These are phyloP conservation scores for Ceratobasidium sp. DNA, from an alignment of 1,284 basidiomycete genomes.

Conservation along the genomic window DNA sequence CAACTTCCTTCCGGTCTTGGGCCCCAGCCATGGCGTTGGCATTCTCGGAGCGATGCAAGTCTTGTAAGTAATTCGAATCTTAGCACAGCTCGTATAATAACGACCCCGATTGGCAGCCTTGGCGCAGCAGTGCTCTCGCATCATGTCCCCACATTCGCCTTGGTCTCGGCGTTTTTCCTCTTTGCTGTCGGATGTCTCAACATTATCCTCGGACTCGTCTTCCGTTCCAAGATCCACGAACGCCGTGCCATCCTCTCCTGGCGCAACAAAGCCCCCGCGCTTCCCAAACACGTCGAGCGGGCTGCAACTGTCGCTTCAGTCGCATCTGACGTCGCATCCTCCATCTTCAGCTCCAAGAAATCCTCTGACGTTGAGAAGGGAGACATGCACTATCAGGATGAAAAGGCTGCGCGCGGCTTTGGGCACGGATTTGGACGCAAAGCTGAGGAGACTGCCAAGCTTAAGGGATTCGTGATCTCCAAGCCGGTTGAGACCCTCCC, in stretches of 20 bases:
- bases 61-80: slow-evolving; percentile 57
- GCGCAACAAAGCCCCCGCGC: slow-evolving; percentile 62
- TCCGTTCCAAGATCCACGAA: slow-evolving; percentile 65
- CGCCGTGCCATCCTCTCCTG: slow-evolving; percentile 70
- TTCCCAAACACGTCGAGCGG: slow-evolving; percentile 62
- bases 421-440: slow-evolving; percentile 79
- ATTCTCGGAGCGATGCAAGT: slow-evolving; percentile 82
- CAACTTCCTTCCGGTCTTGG: slow-evolving; percentile 86
- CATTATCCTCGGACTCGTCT: slow-evolving; percentile 76
- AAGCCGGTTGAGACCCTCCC: slow-evolving; percentile 66
- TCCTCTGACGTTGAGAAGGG: slow-evolving; percentile 45
- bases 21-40: slow-evolving; percentile 78
- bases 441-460: slow-evolving; percentile 72
- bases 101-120: slow-evolving; percentile 52
- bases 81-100: slow-evolving; percentile 15
- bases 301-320: slow-evolving; percentile 54
- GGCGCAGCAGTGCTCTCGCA: slow-evolving; percentile 83
- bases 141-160: slow-evolving; percentile 76
- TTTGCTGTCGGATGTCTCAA: slow-evolving; percentile 86
- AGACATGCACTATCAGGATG: slow-evolving; percentile 50
- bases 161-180: slow-evolving; percentile 84
- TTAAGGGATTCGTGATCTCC: slow-evolving; percentile 62
- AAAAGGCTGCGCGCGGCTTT: slow-evolving; percentile 57
- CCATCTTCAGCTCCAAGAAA: slow-evolving; percentile 53
- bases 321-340: slow-evolving; percentile 48